Evolutionary conservation across 768 basidiomycete species (phyloP), one percentile per base, ranked within the genome.

Genomic region (Filobasidium wieringae): DNA sequence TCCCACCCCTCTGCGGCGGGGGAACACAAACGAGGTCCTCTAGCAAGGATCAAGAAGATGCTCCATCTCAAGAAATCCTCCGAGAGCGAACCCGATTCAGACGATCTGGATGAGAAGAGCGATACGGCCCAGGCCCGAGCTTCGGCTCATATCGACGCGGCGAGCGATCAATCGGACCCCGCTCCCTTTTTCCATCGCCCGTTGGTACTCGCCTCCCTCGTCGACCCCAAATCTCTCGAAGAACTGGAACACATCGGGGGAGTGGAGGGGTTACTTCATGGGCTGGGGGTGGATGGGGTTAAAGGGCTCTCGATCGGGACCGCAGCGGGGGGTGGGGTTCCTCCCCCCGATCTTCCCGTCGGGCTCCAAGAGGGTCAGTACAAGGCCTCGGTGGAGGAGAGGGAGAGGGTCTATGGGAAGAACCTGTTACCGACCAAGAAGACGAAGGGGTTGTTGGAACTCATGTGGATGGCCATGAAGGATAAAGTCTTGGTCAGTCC

Each of bases 401-500:
- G 90, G 17, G 73, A 77, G 58, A 77, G 80, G 0, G 78, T 90
- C 1, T 92, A 84, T 67, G 88, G 89, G 15, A 76, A 78, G 57
- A 92, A 93, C 67, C 66, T 84, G 7, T 76, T 91, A 0, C 89
- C 90, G 0, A 77, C 75, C 0, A 80, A 86, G n/a, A 75, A 78
- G 24, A 80, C 79, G 57, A 90, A 88, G 69, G 78, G 80, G 4
- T 75, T 93, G 41, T 76, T 88, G 27, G 77, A 78, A 59, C 77
- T 92, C 29, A 90, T 90, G 86, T 88, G 83, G 84, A 73, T 83
- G 40, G 88, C 90, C 1, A 74, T 89, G 66, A 86, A 88, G 72
- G 90, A 93, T 75, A 92, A 89, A 76, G 87, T 92, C 63, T 76
- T 92, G 73, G 86, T 88, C 65, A 68, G 83, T 79, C 12, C 34